These are phyloP conservation scores for Adansonia rubrostipa DNA, from an alignment of 441 rosid species.

Conservation along the genomic window DNA sequence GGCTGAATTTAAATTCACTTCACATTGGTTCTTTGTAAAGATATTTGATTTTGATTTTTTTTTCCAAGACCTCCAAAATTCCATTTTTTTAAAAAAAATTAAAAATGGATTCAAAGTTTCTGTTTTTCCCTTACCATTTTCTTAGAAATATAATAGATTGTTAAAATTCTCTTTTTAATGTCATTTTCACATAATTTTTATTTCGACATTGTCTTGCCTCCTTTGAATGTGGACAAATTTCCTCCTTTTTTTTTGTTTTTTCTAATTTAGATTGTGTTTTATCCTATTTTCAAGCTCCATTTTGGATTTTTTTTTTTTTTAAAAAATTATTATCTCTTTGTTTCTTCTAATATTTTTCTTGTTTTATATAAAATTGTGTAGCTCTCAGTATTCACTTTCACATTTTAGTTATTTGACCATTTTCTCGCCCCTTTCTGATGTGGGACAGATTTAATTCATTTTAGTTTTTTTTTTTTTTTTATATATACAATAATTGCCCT, in stretches of 20 bases:
- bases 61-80: not conserved
- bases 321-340: no score
- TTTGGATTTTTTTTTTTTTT: no score
- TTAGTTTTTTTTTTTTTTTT: not conserved
- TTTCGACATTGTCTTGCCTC: not conserved
- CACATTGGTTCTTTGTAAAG: not conserved
- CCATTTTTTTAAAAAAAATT: not conserved
- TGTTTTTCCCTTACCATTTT: not conserved
- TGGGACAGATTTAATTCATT: conserved; percentile 5
- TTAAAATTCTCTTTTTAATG: not conserved
- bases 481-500: not conserved
- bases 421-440: not conserved
- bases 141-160: not conserved
- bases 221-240: not conserved
- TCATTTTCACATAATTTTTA: not conserved
- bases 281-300: not conserved
- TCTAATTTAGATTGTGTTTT: not conserved
- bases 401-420: not conserved
- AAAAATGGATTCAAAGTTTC: not conserved
- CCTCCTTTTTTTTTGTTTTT: not conserved
- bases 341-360: no score
- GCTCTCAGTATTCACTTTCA: conserved; percentile 10
- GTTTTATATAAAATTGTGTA: not conserved
- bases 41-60: not conserved
- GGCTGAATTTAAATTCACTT: not conserved